A percentile compares a stretch with the other conserved stretches of the same genome.
Conservation (phyloP, 176 grass and related monocot genomes). For the Oryza meyeriana region DNA sequence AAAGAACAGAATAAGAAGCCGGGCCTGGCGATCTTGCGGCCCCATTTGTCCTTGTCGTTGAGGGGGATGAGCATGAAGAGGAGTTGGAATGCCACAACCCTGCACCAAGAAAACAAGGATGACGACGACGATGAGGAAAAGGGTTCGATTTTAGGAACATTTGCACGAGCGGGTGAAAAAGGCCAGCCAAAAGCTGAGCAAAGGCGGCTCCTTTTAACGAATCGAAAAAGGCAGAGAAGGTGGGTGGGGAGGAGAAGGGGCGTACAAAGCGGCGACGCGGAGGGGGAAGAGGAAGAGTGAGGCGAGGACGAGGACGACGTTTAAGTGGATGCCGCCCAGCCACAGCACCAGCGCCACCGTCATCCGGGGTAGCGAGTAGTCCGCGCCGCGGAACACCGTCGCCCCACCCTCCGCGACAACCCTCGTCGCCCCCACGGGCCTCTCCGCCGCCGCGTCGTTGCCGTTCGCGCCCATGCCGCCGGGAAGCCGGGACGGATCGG, state of each 20-base stretch:
- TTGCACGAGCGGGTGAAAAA: neutral
- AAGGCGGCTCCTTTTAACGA: neutral
- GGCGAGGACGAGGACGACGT: constrained; percentile 59
- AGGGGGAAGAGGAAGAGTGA: constrained; percentile 75
- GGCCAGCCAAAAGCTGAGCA: too few species aligned
- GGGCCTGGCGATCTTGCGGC: constrained; percentile 55
- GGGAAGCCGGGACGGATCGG: too few species aligned
- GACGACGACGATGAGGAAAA: too few species aligned
- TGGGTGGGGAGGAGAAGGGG: neutral
- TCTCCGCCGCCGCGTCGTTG: neutral
- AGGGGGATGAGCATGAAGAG: constrained; percentile 75
- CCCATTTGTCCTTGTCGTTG: constrained; percentile 55
- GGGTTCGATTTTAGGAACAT: neutral
- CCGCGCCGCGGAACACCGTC: constrained; percentile 47
- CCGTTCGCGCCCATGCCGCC: constrained; percentile 38
- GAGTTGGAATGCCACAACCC: constrained; percentile 72
- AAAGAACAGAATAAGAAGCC: neutral
- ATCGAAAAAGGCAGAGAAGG: neutral
- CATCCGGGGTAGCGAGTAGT: constrained; percentile 61
- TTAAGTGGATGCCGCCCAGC: constrained; percentile 84
- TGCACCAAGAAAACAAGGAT: constrained; percentile 36
- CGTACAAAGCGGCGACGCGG: constrained; percentile 65
- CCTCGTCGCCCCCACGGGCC: neutral
- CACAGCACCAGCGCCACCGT: constrained; percentile 63
- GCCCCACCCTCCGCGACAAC: constrained; percentile 11